Evolutionary conservation across 495 filamentous ascomycete species (phyloP).

Genomic region (Lasiosphaeria ovina): DNA sequence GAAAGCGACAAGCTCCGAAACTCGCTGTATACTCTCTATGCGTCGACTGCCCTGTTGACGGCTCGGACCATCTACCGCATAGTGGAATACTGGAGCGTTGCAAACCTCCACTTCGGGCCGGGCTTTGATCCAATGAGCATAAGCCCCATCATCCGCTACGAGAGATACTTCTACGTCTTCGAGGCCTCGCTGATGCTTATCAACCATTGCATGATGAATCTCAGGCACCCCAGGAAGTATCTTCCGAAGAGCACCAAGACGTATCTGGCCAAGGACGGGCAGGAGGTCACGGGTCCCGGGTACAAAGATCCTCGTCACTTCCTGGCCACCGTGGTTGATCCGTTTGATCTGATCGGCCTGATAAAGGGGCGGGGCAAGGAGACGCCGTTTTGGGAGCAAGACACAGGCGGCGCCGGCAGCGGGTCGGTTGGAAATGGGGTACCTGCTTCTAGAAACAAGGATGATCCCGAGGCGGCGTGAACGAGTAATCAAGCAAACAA

Average conservation of each 20-base stretch:
- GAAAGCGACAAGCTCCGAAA: conserved; percentile 55
- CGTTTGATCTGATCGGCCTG: conserved; percentile 64
- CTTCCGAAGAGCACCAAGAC: conserved; percentile 62
- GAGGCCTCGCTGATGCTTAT: conserved; percentile 62
- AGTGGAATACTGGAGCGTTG: conserved; percentile 57
- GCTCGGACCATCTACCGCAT: conserved; percentile 65
- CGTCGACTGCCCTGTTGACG: conserved; percentile 58
- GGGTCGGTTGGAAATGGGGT: conserved; percentile 3
- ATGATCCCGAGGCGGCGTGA: background rate
- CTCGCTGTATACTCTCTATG: conserved; percentile 60
- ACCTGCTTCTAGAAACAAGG: conserved; percentile 8
- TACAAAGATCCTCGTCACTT: conserved; percentile 56
- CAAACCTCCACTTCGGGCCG: conserved; percentile 29
- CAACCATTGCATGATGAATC: conserved; percentile 61
- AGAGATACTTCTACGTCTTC: conserved; percentile 75
- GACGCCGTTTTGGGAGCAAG: conserved; percentile 55
- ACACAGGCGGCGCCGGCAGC: conserved; percentile 11
- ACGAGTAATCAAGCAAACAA: background rate
- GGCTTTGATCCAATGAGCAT: conserved; percentile 31
- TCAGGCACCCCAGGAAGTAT: conserved; percentile 59
- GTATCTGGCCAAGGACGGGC: conserved; percentile 64
- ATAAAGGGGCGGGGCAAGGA: conserved; percentile 49
- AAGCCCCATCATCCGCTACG: conserved; percentile 59
- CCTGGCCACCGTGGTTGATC: conserved; percentile 60
- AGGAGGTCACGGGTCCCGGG: conserved; percentile 63